Evolutionary conservation across 441 rosid species (phyloP), one percentile per base, ranked within the genome.

Genomic region (Arabidopsis hybrid): DNA sequence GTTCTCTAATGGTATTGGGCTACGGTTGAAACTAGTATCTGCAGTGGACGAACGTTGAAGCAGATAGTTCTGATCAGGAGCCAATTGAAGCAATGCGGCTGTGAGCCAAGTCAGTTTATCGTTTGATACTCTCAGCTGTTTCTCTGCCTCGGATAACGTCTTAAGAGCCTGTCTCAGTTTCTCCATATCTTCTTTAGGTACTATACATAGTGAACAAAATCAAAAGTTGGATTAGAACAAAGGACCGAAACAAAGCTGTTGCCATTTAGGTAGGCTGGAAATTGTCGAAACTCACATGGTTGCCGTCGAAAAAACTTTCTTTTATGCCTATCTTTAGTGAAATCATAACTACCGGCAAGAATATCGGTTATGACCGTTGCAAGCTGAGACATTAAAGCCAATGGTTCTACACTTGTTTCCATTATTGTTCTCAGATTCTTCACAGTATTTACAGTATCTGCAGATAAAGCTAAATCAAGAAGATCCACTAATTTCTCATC

Each of bases 401-500:
- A 80, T 60, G 99, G 98, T 77, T 93, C 99, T 52, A 91, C 93
- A 34, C 98, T 90, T 60, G 93, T 87, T 85, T 96, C 99, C 97
- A 96, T 90, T 81, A 96, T 86, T 76, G 82, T 83, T 74, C 99
- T 91, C 76, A 96, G 83, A 74, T 82, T 91, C 92, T 91, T 89
- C 59, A 89, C 92, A 0, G 95, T 89, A 72, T 89, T 96, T 35
- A 93, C 98, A 8, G 99, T 93, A 85, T 96, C 99, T 18, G 99
- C 98, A 75, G 98, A 96, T 82, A 96, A 80, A 80, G 99, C 98
- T 74, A 93, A 84, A 84, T 96, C 99, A 70, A 96, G 99, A 85
- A 96, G 98, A 83, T 93, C 98, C 74, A 96, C 97, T 84, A 96
- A 74, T 61, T 91, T 96, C 83, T 96, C 99, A 80, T 96, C 99